Percentiles rank a stretch among this genome's conserved stretches.
phyloP scores from a whole-genome alignment of 768 basidiomycete genomes.

The Termitomyces sp. region DNA sequence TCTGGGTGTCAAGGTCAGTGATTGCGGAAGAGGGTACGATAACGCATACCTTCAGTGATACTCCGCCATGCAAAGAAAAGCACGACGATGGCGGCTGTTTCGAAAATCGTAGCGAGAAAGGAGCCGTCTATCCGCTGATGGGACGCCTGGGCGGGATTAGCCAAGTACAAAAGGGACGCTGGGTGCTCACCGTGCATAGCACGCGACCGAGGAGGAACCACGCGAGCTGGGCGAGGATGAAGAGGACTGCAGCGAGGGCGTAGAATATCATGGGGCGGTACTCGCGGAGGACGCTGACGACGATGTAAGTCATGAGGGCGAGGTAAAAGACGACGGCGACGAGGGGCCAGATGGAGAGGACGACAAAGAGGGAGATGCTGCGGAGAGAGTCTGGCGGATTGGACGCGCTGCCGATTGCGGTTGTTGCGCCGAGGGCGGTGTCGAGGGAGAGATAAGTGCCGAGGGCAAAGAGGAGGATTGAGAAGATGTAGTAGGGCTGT shows the following conservation, averaged over 20 bases:
- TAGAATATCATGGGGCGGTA: conserved; percentile 77
- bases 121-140: conserved; percentile 74
- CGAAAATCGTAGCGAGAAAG: conserved; percentile 80
- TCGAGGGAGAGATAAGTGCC: conserved; percentile 86
- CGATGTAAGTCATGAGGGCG: conserved; percentile 73
- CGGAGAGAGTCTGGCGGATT: conserved; percentile 49
- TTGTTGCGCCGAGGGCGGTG: conserved; percentile 62
- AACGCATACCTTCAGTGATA: conserved; percentile 74
- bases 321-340: conserved; percentile 56
- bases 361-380: conserved; percentile 73
- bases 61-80: conserved; percentile 81
- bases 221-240: conserved; percentile 74
- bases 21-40: neutral
- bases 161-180: neutral
- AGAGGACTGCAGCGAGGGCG: conserved; percentile 65
- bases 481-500: conserved; percentile 60
- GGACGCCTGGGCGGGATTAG: conserved; percentile 40
- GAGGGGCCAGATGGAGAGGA: conserved; percentile 72
- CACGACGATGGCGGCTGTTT: conserved; percentile 64
- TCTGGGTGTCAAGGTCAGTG: too few species aligned
- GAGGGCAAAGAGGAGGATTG: conserved; percentile 56
- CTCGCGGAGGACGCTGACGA: conserved; percentile 72
- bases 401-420: conserved; percentile 49
- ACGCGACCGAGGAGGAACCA: conserved; percentile 77
- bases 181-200: conserved; percentile 53